Conservation (phyloP, 441 rosid genomes). For the Jatropha podagrica region DNA sequence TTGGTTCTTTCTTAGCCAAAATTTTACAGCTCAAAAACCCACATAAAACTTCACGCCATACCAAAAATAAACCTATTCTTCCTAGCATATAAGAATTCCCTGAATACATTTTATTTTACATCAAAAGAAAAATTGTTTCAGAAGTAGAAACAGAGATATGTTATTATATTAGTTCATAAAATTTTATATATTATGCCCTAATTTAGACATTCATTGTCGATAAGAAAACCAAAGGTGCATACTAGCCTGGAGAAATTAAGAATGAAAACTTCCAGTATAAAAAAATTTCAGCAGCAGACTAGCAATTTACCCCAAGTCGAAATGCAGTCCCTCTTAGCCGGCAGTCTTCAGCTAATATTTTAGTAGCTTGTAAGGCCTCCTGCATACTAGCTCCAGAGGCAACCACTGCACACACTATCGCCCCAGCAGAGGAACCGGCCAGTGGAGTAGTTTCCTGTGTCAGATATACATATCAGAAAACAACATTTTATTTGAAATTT, state of each 20-base stretch:
- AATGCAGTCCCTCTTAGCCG: constrained; percentile 88
- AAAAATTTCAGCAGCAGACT: not conserved
- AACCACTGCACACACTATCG: constrained; percentile 81
- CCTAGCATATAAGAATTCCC: not conserved
- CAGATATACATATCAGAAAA: not conserved
- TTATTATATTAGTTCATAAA: too few species aligned
- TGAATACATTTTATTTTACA: not conserved
- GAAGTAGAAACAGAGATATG: not conserved
- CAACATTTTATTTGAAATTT: not conserved
- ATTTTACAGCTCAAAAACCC: not conserved
- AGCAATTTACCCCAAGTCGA: constrained; percentile 79
- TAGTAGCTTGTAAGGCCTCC: constrained; percentile 71
- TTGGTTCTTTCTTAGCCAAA: not conserved
- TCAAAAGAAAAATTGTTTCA: not conserved
- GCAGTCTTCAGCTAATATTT: constrained; percentile 72
- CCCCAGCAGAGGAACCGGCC: constrained; percentile 95
- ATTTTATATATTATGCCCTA: not conserved
- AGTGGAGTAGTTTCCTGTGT: constrained; percentile 86
- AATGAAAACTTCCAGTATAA: not conserved
- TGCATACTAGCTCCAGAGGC: constrained; percentile 87
- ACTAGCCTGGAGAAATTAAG: not conserved
- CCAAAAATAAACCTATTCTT: not conserved
- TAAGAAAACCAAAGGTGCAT: not conserved
- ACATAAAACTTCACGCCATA: constrained; percentile 1
- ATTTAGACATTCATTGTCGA: not conserved